Percentiles rank a stretch among this genome's conserved stretches.
These are phyloP conservation scores for Chrysoporthe austroafricana DNA, from an alignment of 2,329 filamentous ascomycete genomes.

Conservation along the genomic window DNA sequence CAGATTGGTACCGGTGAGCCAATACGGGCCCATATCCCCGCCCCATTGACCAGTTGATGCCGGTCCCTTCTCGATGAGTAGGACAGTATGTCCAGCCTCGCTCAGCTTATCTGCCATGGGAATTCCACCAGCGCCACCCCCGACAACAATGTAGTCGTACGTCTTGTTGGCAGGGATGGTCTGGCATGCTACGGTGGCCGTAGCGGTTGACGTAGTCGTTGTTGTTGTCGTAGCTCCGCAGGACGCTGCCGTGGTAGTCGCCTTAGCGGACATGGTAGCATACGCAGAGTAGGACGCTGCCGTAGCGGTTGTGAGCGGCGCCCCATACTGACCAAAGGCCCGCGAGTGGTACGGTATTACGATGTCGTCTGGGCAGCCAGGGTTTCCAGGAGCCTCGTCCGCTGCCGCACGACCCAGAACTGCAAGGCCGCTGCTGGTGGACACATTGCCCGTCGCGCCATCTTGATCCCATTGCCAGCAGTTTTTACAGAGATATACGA, in stretches of 20 bases:
- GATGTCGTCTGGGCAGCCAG: slow-evolving; percentile 38
- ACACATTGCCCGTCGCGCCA: slow-evolving; percentile 45
- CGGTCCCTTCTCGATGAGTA: slow-evolving; percentile 59
- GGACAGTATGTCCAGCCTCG: slow-evolving; percentile 61
- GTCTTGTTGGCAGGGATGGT: slow-evolving; percentile 33
- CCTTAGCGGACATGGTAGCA: slow-evolving; percentile 39
- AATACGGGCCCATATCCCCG: slow-evolving; percentile 59
- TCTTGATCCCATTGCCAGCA: slow-evolving; percentile 53
- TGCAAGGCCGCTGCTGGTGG: slow-evolving; percentile 36
- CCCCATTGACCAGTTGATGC: slow-evolving; percentile 64
- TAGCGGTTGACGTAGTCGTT: slow-evolving; percentile 38
- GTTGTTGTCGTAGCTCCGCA: slow-evolving; percentile 14
- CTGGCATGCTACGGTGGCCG: slow-evolving; percentile 18
- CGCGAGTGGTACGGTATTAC: slow-evolving; percentile 37
- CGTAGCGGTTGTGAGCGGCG: slow-evolving; percentile 35
- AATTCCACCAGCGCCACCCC: slow-evolving; percentile 63
- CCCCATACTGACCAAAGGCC: slow-evolving; percentile 39
- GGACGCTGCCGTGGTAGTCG: slow-evolving; percentile 33
- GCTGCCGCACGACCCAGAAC: slow-evolving; percentile 57
- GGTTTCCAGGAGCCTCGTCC: slow-evolving; percentile 42
- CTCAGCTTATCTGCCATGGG: slow-evolving; percentile 63
- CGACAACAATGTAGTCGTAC: slow-evolving; percentile 66
- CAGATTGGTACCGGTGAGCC: slow-evolving; percentile 60
- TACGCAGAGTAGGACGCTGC: slow-evolving; percentile 38
- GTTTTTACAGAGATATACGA: slow-evolving; percentile 63